phyloP scores from a whole-genome alignment of 176 grass and related monocot genomes.

The Juncus effusus region DNA sequence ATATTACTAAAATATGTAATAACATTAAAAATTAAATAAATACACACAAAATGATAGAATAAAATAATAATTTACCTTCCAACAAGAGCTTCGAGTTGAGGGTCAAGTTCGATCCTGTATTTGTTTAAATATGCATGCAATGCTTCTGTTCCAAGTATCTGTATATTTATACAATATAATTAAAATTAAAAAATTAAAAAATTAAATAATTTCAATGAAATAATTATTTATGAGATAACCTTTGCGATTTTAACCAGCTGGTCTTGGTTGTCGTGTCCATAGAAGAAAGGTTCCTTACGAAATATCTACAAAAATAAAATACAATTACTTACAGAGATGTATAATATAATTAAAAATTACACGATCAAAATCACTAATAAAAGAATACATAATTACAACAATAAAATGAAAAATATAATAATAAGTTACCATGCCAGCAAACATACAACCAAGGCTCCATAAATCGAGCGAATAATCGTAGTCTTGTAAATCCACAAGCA shows the following conservation, averaged over 20 bases:
- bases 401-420: slow-evolving; percentile 2
- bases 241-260: slow-evolving; percentile 98
- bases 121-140: slow-evolving; percentile 90
- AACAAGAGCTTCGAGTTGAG: slow-evolving; percentile 93
- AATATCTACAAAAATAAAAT: slow-evolving; percentile 66
- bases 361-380: slow-evolving; percentile 1
- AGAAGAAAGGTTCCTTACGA: slow-evolving; percentile 99
- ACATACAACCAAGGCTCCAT: slow-evolving; percentile 98
- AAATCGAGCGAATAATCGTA: slow-evolving; percentile 94
- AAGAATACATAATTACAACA: slow-evolving; percentile 6
- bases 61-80: slow-evolving; percentile 62
- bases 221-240: slow-evolving; percentile 28
- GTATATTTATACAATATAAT: not conserved
- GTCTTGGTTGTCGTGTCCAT: slow-evolving; percentile 97
- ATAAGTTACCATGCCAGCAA: slow-evolving; percentile 89
- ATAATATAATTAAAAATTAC: slow-evolving; percentile 16
- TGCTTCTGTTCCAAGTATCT: slow-evolving; percentile 90
- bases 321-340: slow-evolving; percentile 17
- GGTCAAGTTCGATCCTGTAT: slow-evolving; percentile 82
- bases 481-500: slow-evolving; percentile 93
- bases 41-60: not conserved
- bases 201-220: slow-evolving; percentile 2
- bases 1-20: slow-evolving; percentile 13
- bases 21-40: not conserved
- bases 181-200: not conserved